Conservation (phyloP, 768 basidiomycete species). For the Lactarius vividus region DNA sequence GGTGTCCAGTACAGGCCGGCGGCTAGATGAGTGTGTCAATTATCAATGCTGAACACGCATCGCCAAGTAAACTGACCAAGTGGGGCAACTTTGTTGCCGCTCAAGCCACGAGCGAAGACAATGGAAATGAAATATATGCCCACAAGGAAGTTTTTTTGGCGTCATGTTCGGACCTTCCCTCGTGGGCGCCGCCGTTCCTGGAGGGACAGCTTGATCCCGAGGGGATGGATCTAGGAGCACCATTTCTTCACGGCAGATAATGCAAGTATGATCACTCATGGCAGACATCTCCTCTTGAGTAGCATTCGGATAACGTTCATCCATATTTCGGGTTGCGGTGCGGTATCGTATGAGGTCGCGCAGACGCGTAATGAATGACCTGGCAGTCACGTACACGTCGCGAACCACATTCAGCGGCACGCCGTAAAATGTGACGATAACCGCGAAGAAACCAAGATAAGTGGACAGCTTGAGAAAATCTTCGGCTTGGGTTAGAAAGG, state of each 20-base stretch:
- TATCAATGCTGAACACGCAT: background rate
- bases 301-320: constrained; percentile 90
- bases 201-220: constrained; percentile 21
- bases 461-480: constrained; percentile 93
- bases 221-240: constrained; percentile 36
- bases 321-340: constrained; percentile 94
- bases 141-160: constrained; percentile 94
- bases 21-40: constrained; percentile 26
- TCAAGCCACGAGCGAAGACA: constrained; percentile 98
- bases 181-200: constrained; percentile 29
- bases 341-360: constrained; percentile 90
- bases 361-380: constrained; percentile 85
- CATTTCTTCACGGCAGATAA: constrained; percentile 99
- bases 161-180: constrained; percentile 86
- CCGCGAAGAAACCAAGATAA: constrained; percentile 89
- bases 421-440: constrained; percentile 93
- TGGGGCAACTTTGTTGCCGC: constrained; percentile 97
- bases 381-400: constrained; percentile 93
- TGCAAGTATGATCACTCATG: constrained; percentile 90
- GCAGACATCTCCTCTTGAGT: constrained; percentile 77
- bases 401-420: constrained; percentile 95
- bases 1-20: constrained; percentile 25
- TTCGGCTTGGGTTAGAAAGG: constrained; percentile 35
- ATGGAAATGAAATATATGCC: constrained; percentile 97
- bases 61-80: constrained; percentile 63